These are phyloP conservation scores for Penicillium glabrum DNA, from an alignment of 2,329 filamentous ascomycete genomes.

Conservation along the genomic window DNA sequence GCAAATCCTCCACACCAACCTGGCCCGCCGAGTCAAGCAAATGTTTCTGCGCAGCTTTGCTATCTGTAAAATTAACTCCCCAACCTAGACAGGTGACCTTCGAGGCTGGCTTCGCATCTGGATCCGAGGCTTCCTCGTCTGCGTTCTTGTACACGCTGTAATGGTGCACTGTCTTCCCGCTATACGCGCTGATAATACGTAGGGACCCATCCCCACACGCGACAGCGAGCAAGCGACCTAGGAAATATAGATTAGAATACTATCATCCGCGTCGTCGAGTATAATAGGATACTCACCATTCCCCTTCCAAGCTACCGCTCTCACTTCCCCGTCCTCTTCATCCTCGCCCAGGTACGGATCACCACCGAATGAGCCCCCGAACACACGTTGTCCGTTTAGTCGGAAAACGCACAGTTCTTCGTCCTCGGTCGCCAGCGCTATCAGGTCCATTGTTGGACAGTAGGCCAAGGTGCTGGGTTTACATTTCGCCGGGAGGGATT, in stretches of 20 bases:
- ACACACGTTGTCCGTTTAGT: conserved; percentile 71
- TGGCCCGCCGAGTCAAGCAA: conserved; percentile 36
- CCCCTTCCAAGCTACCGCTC: conserved; percentile 62
- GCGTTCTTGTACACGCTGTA: conserved; percentile 45
- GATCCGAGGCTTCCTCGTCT: conserved; percentile 6
- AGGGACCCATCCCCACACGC: conserved; percentile 81
- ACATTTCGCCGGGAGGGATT: conserved; percentile 42
- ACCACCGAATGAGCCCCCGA: conserved; percentile 47
- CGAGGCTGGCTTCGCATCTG: not conserved
- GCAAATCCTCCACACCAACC: conserved; percentile 43
- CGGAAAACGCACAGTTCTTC: conserved; percentile 74
- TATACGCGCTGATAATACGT: conserved; percentile 75
- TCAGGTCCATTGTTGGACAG: conserved; percentile 82
- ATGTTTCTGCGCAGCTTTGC: conserved; percentile 43
- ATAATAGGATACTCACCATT: conserved; percentile 54
- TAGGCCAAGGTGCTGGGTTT: conserved; percentile 60
- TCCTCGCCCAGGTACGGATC: conserved; percentile 42
- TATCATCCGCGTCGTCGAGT: not conserved
- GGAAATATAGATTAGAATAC: not conserved
- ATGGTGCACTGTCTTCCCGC: conserved; percentile 75
- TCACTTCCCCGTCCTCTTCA: conserved; percentile 44
- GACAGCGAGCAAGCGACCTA: conserved; percentile 69
- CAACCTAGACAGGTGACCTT: conserved; percentile 53
- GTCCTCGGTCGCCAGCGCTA: conserved; percentile 67
- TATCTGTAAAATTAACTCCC: conserved; percentile 57